Evolutionary conservation across 108 stramenopile species (phyloP).

Genomic region (Skeletonema tropicum): DNA sequence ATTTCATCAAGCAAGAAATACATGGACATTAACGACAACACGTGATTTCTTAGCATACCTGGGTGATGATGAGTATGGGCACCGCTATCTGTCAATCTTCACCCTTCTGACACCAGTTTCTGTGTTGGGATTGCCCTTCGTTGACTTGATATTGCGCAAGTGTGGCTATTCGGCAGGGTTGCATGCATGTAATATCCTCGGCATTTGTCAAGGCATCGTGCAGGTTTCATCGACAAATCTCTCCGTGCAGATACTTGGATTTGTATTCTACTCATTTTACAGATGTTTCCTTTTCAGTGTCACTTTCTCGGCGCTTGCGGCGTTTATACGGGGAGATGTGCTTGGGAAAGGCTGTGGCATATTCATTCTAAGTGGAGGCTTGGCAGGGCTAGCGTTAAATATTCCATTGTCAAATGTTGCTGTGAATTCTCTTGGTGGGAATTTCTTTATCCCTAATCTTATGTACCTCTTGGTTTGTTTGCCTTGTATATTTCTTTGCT

Average conservation of each 20-base stretch:
- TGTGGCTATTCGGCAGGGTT: slow-evolving; percentile 41
- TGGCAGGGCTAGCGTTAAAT: slow-evolving; percentile 3
- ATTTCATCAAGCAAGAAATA: slow-evolving; percentile 36
- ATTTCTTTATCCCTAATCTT: slow-evolving; percentile 27
- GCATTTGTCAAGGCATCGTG: background rate
- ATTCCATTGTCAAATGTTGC: slow-evolving; percentile 23
- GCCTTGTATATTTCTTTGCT: slow-evolving; percentile 11
- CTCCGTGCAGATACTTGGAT: slow-evolving; percentile 15
- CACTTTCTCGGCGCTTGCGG: slow-evolving; percentile 17
- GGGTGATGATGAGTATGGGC: slow-evolving; percentile 51
- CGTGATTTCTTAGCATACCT: slow-evolving; percentile 46
- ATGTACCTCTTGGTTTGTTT: slow-evolving; percentile 10
- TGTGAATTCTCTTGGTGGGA: slow-evolving; percentile 14
- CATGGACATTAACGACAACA: slow-evolving; percentile 41
- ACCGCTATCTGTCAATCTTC: slow-evolving; percentile 52
- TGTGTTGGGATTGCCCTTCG: slow-evolving; percentile 47
- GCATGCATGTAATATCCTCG: slow-evolving; percentile 34
- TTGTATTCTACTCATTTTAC: slow-evolving; percentile 30
- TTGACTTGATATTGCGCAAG: slow-evolving; percentile 28
- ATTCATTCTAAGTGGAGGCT: slow-evolving; percentile 4
- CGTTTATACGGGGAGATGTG: slow-evolving; percentile 18
- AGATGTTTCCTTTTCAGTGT: slow-evolving; percentile 27
- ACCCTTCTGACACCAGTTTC: slow-evolving; percentile 49
- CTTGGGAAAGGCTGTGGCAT: slow-evolving; percentile 17
- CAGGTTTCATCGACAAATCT: slow-evolving; percentile 9